Evolutionary conservation across 768 basidiomycete genomes (phyloP).

Genomic region (Cystofilobasidium bisporidii): DNA sequence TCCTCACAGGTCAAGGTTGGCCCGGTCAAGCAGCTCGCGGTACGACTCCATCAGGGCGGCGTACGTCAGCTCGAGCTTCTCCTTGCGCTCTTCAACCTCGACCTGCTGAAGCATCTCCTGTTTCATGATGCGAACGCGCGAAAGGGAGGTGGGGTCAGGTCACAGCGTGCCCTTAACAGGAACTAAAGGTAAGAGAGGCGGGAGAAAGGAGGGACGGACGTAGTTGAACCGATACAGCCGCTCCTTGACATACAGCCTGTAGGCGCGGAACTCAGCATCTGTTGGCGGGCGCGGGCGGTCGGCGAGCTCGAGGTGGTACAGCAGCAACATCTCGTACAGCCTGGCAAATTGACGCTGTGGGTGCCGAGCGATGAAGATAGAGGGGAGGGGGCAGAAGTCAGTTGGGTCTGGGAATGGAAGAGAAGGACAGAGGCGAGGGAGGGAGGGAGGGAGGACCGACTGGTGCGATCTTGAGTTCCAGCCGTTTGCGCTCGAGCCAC

Average conservation of each 20-base stretch:
- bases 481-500: constrained; percentile 73
- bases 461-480: constrained; percentile 76
- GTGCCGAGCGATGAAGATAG: background rate
- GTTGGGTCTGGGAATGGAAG: too few relatives aligned
- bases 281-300: constrained; percentile 44
- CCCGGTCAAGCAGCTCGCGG: constrained; percentile 54
- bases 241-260: constrained; percentile 73
- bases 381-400: background rate
- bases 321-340: constrained; percentile 79
- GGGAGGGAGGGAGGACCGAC: constrained; percentile 44
- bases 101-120: constrained; percentile 58
- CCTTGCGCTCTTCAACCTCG: constrained; percentile 72
- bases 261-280: constrained; percentile 46
- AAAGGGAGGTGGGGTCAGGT: background rate
- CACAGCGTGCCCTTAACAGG: background rate
- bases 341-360: constrained; percentile 83
- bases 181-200: background rate
- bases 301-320: constrained; percentile 56
- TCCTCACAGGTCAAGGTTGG: constrained; percentile 6
- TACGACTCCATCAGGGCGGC: constrained; percentile 78
- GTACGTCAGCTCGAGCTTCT: constrained; percentile 89
- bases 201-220: constrained; percentile 47
- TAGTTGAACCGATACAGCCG: constrained; percentile 90
- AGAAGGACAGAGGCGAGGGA: too few relatives aligned
- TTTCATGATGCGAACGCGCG: background rate